A percentile compares a stretch with the other conserved stretches of the same genome.
These are phyloP conservation scores for Cucurbita ficifolia DNA, from an alignment of 306 rosid genomes.

Conservation along the genomic window DNA sequence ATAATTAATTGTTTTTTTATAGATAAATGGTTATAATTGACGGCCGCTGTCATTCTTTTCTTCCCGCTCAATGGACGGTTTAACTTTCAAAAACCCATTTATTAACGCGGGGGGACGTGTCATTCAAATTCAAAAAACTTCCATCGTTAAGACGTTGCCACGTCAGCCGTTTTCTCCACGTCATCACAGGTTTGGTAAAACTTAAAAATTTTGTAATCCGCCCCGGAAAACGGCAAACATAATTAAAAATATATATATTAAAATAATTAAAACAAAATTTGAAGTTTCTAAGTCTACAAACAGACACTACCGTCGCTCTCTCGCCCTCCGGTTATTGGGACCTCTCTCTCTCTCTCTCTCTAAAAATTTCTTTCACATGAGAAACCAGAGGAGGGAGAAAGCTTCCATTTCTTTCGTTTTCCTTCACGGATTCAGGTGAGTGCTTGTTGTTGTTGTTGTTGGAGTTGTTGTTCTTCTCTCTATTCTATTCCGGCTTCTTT, in stretches of 20 bases:
- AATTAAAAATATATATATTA: neutral
- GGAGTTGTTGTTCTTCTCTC: constrained; percentile 18
- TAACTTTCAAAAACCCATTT: constrained; percentile 18
- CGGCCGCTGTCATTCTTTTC: constrained; percentile 40
- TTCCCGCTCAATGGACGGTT: constrained; percentile 72
- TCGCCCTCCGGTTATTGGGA: constrained; percentile 5
- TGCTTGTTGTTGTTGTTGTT: constrained; percentile 22
- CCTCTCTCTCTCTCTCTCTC: neutral
- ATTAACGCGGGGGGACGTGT: constrained; percentile 15
- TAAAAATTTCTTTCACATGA: neutral
- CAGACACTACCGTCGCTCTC: constrained; percentile 17
- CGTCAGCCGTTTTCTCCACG: neutral
- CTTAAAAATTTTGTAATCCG: neutral
- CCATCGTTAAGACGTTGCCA: constrained; percentile 3
- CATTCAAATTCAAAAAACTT: constrained; percentile 22
- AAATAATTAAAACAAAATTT: constrained; percentile 5
- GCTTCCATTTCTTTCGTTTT: constrained; percentile 34
- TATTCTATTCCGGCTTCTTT: neutral
- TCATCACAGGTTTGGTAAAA: neutral
- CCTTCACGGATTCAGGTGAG: constrained; percentile 53
- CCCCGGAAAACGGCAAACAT: neutral
- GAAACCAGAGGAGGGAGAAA: constrained; percentile 8
- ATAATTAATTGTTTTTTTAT: neutral
- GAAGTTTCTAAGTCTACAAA: constrained; percentile 48
- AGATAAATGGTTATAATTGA: neutral